Evolutionary conservation across 2,329 filamentous ascomycete genomes (phyloP).

Genomic region (Trichoderma afroharzianum): DNA sequence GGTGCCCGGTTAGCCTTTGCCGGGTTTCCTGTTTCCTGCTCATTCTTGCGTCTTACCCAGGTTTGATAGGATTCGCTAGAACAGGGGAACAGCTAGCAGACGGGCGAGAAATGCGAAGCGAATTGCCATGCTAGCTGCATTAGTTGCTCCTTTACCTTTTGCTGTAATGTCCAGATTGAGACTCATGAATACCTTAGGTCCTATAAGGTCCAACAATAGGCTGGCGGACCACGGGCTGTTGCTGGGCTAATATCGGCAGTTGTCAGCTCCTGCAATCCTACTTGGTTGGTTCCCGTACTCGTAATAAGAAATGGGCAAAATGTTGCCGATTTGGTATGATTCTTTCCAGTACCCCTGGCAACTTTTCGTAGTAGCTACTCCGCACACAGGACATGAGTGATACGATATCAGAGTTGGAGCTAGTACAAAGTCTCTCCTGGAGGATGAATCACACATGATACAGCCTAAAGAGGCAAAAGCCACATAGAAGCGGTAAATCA

Average conservation of each 20-base stretch:
- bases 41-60: neutral
- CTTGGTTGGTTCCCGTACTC: neutral
- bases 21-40: neutral
- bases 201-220: neutral
- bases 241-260: constrained; percentile 6
- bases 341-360: neutral
- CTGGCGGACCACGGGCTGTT: neutral
- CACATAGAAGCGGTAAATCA: neutral
- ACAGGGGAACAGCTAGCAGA: neutral
- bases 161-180: neutral
- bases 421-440: neutral
- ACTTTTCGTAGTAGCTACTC: neutral
- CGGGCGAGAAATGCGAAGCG: neutral
- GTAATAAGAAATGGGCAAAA: neutral
- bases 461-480: neutral
- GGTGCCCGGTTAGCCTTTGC: neutral
- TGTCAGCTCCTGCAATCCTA: neutral
- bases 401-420: neutral
- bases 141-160: neutral
- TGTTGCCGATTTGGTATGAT: neutral
- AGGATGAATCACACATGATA: neutral
- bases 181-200: neutral
- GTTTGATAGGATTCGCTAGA: neutral
- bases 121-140: neutral
- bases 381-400: neutral